Conservation (phyloP, 2,329 filamentous ascomycete genomes). For the Fusarium clavum region DNA sequence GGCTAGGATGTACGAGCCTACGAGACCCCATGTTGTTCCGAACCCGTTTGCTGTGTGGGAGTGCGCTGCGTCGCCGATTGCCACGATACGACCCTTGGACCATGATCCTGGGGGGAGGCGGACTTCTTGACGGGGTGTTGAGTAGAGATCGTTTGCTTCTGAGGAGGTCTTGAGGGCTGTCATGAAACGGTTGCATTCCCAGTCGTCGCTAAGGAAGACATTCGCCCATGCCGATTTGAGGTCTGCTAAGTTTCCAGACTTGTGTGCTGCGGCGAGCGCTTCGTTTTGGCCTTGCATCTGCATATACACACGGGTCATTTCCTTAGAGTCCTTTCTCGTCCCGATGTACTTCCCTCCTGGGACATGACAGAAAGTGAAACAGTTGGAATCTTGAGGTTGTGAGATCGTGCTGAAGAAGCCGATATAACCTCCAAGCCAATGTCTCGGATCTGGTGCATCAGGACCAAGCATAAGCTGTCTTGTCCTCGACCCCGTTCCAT, state of each 20-base stretch:
- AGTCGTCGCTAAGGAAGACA: not conserved
- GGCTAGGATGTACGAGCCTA: constrained; percentile 11
- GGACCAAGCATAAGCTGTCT: constrained; percentile 28
- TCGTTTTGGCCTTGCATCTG: not conserved
- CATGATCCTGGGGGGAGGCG: constrained; percentile 7
- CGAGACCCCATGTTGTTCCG: constrained; percentile 19
- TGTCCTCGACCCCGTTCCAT: constrained; percentile 21
- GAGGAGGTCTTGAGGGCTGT: not conserved
- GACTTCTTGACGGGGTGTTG: constrained; percentile 10
- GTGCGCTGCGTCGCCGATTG: constrained; percentile 15
- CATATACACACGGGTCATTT: constrained; percentile 17
- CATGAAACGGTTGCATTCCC: constrained; percentile 19
- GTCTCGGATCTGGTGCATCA: constrained; percentile 20
- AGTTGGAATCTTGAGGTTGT: not conserved
- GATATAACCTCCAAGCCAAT: constrained; percentile 30
- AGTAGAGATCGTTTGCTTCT: constrained; percentile 16
- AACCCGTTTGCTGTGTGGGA: constrained; percentile 16
- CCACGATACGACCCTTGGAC: constrained; percentile 17
- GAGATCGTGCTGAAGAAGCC: constrained; percentile 19
- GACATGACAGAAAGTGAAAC: constrained; percentile 11
- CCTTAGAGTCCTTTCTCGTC: not conserved
- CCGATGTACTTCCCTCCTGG: constrained; percentile 1
- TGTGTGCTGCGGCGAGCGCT: constrained; percentile 6
- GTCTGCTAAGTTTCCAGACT: constrained; percentile 7
- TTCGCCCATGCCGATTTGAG: constrained; percentile 9